Conservation (phyloP, 2,329 filamentous ascomycete species). For the Paraphoma chrysanthemicola region DNA sequence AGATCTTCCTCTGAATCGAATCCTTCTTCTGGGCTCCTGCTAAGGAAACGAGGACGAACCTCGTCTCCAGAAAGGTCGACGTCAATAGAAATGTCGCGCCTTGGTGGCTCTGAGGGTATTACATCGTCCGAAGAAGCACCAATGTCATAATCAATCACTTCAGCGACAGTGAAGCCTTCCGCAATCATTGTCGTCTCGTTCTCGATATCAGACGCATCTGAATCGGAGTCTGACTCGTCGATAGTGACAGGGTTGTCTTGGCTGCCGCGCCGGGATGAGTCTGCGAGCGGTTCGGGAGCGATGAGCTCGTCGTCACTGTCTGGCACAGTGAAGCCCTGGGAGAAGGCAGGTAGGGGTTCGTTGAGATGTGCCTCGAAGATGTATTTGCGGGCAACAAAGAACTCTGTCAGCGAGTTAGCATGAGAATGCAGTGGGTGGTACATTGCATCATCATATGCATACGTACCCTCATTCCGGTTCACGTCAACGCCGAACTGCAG, state of each 20-base stretch:
- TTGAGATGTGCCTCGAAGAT: conserved; percentile 30
- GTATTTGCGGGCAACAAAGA: conserved; percentile 41
- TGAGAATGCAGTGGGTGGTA: neutral
- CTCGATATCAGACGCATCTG: conserved; percentile 9
- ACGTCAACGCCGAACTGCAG: conserved; percentile 48
- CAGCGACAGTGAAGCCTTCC: conserved; percentile 8
- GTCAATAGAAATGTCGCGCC: too few relatives aligned
- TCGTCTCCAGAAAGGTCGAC: neutral
- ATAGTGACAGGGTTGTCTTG: conserved; percentile 38
- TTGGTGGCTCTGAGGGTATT: too few relatives aligned
- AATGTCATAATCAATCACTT: neutral
- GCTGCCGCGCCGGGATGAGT: conserved; percentile 22
- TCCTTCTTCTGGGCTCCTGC: neutral
- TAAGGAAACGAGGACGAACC: neutral
- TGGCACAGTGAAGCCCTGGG: conserved; percentile 41
- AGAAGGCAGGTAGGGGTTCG: conserved; percentile 14
- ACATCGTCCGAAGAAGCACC: neutral
- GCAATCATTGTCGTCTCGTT: conserved; percentile 15
- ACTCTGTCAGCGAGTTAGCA: conserved; percentile 19
- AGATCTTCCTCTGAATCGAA: conserved; percentile 6
- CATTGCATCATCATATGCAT: conserved; percentile 1
- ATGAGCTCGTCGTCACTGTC: conserved; percentile 39
- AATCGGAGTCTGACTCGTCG: conserved; percentile 32
- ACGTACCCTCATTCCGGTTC: conserved; percentile 42
- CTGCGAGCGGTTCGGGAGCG: conserved; percentile 3